Conservation (phyloP, 2,329 filamentous ascomycete genomes). For the Rutstroemia sp. region DNA sequence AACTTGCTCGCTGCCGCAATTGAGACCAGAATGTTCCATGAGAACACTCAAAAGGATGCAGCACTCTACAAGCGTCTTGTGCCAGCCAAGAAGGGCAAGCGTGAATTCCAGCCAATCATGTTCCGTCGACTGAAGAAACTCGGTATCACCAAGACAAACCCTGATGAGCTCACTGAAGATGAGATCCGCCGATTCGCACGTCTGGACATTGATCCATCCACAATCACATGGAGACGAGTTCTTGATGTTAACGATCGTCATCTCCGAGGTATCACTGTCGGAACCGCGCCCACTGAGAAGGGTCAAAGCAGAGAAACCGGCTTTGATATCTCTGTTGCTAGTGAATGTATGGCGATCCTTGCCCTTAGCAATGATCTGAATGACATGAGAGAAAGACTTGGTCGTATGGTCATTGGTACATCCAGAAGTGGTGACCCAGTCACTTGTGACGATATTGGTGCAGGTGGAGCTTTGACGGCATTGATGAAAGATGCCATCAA, state of each 20-base stretch:
- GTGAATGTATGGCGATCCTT: slow-evolving; percentile 97
- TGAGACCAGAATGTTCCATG: slow-evolving; percentile 97
- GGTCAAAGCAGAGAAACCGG: slow-evolving; percentile 81
- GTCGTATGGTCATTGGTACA: slow-evolving; percentile 90
- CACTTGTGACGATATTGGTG: slow-evolving; percentile 92
- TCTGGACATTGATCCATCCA: slow-evolving; percentile 91
- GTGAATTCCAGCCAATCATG: slow-evolving; percentile 83
- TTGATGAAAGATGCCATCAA: slow-evolving; percentile 99
- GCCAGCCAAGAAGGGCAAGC: slow-evolving; percentile 81
- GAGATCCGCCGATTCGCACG: slow-evolving; percentile 86
- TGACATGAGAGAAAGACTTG: slow-evolving; percentile 89
- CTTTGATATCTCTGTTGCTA: slow-evolving; percentile 96
- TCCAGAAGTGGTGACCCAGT: slow-evolving; percentile 82
- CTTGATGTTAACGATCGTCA: slow-evolving; percentile 96
- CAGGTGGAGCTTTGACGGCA: slow-evolving; percentile 83
- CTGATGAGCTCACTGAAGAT: slow-evolving; percentile 81
- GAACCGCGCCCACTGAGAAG: slow-evolving; percentile 83
- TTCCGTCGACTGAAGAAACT: slow-evolving; percentile 90
- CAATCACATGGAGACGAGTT: slow-evolving; percentile 94
- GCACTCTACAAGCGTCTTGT: slow-evolving; percentile 83
- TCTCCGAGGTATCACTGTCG: slow-evolving; percentile 81
- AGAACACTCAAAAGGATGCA: slow-evolving; percentile 87
- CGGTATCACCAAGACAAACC: slow-evolving; percentile 91
- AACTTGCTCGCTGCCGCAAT: slow-evolving; percentile 94
- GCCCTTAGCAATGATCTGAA: slow-evolving; percentile 80